phyloP scores from a whole-genome alignment of 1,284 basidiomycete genomes.

The Leccinum pallidistipes region DNA sequence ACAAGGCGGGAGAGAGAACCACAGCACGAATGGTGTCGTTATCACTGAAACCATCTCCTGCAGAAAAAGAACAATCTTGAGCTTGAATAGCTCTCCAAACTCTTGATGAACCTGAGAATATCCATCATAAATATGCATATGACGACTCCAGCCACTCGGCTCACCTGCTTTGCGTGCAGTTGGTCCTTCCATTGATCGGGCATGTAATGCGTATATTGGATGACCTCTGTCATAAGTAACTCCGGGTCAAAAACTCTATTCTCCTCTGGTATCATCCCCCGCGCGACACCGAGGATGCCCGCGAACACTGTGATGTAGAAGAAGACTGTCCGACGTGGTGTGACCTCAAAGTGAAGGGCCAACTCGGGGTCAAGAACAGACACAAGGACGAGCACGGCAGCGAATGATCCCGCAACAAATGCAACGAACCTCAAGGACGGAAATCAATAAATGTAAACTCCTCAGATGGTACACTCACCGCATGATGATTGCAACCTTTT shows the following conservation, averaged over 20 bases:
- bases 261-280: slow-evolving; percentile 96
- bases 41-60: slow-evolving; percentile 91
- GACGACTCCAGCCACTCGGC: slow-evolving; percentile 13
- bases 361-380: slow-evolving; percentile 92
- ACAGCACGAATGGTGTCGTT: slow-evolving; percentile 91
- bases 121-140: slow-evolving; percentile 1
- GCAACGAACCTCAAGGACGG: slow-evolving; percentile 66
- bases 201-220: slow-evolving; percentile 94
- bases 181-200: slow-evolving; percentile 89
- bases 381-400: slow-evolving; percentile 88
- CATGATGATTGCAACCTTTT: slow-evolving; percentile 86
- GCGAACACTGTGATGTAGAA: slow-evolving; percentile 94
- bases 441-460: not conserved
- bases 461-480: slow-evolving; percentile 51
- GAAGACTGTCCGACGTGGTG: slow-evolving; percentile 86
- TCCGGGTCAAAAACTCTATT: slow-evolving; percentile 94
- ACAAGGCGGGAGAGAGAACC: slow-evolving; percentile 87
- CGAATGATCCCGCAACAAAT: slow-evolving; percentile 95
- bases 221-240: slow-evolving; percentile 86
- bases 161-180: slow-evolving; percentile 85
- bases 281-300: slow-evolving; percentile 81
- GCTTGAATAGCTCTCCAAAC: slow-evolving; percentile 86
- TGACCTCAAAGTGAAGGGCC: slow-evolving; percentile 93
- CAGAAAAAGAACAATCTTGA: slow-evolving; percentile 86
- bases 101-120: slow-evolving; percentile 74